Base-by-base conservation (phyloP, 2,329 filamentous ascomycete genomes). In the Fusarium papillatum region DNA sequence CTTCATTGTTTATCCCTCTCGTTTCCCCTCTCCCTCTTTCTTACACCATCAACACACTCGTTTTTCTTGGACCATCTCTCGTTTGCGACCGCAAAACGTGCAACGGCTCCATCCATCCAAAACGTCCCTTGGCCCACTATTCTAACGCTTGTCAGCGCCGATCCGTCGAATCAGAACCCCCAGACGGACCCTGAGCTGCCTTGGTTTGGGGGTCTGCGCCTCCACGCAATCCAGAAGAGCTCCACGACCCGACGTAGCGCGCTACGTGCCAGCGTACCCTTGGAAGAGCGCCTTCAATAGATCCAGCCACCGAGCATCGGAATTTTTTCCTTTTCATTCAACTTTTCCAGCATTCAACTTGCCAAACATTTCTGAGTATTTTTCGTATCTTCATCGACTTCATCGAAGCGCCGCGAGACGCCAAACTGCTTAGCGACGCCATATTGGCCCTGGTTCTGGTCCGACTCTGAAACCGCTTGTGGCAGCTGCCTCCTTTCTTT, bases 191-290 rank as follows among this genome's bases (percentile, higher is more conserved):
- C 43, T 36, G 70, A 72, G 64, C 66, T 64, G 66, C 73, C 68
- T 64, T 64, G 68, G 60, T 70, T 64, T 62, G 60, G 68, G 36
- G 36, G 61, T 59, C 48, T 62, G 63, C 72, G 67, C 70, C 68
- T 73, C 75, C 75, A 76, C 75, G 75, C 70, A 76, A 76, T 76
- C 61, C 57, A 76, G 36, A 38, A 38, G 36, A 38, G 74, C 73
- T 65, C 62, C 74, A 70, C 57, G 48, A 34, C 59, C 43, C 24
- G 41, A 48, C 67, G 61, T 64, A 61, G 50, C 61, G 53, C 39
- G 41, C 65, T 64, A 70, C 67, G 41, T 50, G 31, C 38, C 62
- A 43, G 46, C 57, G 61, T 59, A 76, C 73, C 73, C 70, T 75
- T 74, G 73, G 72, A 75, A 73, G 29, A 61, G 53, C 70, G 63